Conservation (phyloP, 2,329 filamentous ascomycete species). For the Diaporthe eres region DNA sequence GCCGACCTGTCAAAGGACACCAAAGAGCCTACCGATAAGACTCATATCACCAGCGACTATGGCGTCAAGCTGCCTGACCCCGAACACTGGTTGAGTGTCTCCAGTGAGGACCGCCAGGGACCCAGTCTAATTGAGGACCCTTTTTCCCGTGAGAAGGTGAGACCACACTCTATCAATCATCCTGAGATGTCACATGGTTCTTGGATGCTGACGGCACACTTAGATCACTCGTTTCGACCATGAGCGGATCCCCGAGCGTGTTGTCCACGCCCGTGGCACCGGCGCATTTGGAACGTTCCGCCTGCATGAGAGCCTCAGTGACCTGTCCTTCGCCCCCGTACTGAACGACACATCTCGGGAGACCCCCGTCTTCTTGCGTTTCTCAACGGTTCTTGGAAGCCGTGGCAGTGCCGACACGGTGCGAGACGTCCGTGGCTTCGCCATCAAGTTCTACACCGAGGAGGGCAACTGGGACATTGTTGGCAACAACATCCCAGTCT, state of each 20-base stretch:
- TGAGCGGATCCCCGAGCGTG: constrained; percentile 55
- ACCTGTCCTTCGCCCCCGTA: constrained; percentile 74
- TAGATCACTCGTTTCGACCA: constrained; percentile 83
- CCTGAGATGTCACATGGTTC: background rate
- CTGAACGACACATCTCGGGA: constrained; percentile 73
- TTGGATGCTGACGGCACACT: background rate
- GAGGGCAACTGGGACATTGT: constrained; percentile 85
- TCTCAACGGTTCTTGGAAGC: constrained; percentile 84
- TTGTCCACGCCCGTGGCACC: constrained; percentile 51
- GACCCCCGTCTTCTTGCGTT: constrained; percentile 79
- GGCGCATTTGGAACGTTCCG: constrained; percentile 68
- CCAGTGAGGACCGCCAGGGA: constrained; percentile 73
- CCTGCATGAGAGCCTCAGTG: constrained; percentile 72
- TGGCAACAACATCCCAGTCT: constrained; percentile 81
- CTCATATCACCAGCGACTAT: constrained; percentile 81
- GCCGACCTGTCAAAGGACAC: constrained; percentile 72
- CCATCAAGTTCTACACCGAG: constrained; percentile 82
- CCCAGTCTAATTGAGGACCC: constrained; percentile 80
- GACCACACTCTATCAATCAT: background rate
- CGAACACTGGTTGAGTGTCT: constrained; percentile 83
- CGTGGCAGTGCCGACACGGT: constrained; percentile 85
- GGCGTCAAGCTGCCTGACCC: constrained; percentile 81
- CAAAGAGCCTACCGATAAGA: constrained; percentile 69
- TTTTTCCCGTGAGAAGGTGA: constrained; percentile 80
- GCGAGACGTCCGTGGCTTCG: constrained; percentile 86